These are phyloP conservation scores for Vitellaria paradoxa DNA, from an alignment of 179 eudicot genomes.

Conservation along the genomic window DNA sequence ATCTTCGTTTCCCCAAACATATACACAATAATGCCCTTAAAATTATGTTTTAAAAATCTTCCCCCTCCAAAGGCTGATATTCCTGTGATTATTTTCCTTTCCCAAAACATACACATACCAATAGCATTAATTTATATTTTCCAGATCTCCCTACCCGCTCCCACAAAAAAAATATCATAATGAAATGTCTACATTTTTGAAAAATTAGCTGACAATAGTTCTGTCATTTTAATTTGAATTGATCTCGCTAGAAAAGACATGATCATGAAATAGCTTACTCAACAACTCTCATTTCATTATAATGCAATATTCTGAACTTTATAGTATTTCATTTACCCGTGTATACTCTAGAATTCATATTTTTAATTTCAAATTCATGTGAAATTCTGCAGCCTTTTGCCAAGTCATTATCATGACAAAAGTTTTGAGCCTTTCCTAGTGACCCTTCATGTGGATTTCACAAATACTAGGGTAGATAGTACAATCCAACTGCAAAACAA, in stretches of 20 bases:
- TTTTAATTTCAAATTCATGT: conserved; percentile 1
- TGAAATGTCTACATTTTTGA: not conserved
- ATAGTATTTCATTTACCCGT: not conserved
- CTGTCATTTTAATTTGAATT: not conserved
- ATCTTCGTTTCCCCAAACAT: not conserved
- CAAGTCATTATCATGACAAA: not conserved
- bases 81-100: too few relatives aligned
- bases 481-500: conserved; percentile 1
- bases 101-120: too few relatives aligned
- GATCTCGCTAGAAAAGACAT: not conserved
- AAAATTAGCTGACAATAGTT: not conserved
- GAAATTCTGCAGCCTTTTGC: not conserved
- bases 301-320: not conserved
- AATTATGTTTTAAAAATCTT: too few relatives aligned
- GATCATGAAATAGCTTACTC: conserved; percentile 1
- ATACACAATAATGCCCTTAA: not conserved
- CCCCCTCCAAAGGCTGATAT: too few relatives aligned
- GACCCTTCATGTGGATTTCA: not conserved
- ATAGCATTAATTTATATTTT: not conserved
- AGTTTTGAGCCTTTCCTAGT: not conserved
- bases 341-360: too few relatives aligned
- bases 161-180: not conserved
- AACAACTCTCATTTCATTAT: not conserved
- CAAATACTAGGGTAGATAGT: not conserved
- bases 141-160: not conserved